Percentiles rank a stretch among this genome's conserved stretches.
phyloP scores from a whole-genome alignment of 2,329 filamentous ascomycete species.

The Cercospora sp. region DNA sequence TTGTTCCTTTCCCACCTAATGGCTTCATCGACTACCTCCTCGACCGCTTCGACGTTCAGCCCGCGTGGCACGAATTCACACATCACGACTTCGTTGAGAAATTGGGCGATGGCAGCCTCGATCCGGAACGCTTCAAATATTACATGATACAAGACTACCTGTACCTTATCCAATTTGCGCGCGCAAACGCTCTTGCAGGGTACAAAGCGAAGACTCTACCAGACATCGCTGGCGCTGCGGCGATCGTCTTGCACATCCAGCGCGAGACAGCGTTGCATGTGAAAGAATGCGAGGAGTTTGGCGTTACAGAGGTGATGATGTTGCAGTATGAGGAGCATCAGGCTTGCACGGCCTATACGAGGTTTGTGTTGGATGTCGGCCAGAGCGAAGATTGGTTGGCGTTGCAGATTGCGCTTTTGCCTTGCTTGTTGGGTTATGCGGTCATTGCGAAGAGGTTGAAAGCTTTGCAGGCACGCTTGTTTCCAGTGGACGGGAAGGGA shows the following conservation, averaged over 20 bases:
- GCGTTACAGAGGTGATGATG: conserved; percentile 71
- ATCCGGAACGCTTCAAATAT: conserved; percentile 74
- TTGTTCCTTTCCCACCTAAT: conserved; percentile 68
- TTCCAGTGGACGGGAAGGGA: conserved; percentile 5
- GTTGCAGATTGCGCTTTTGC: conserved; percentile 79
- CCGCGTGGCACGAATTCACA: conserved; percentile 72
- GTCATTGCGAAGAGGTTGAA: conserved; percentile 71
- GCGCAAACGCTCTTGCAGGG: conserved; percentile 79
- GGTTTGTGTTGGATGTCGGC: conserved; percentile 83
- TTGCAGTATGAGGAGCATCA: conserved; percentile 69
- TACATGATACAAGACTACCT: conserved; percentile 93
- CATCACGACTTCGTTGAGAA: conserved; percentile 79
- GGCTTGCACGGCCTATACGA: conserved; percentile 79
- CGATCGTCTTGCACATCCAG: conserved; percentile 74
- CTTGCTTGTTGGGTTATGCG: conserved; percentile 87
- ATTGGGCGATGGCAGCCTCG: conserved; percentile 73
- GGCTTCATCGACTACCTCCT: conserved; percentile 83
- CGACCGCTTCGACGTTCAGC: conserved; percentile 69
- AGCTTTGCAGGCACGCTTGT: conserved; percentile 49
- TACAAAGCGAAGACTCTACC: conserved; percentile 78
- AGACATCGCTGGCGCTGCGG: conserved; percentile 69
- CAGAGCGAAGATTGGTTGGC: conserved; percentile 85
- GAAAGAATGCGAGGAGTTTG: conserved; percentile 78
- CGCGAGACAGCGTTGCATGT: conserved; percentile 80
- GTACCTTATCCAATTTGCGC: conserved; percentile 82